Base-by-base conservation (phyloP, 1,139 yeast genomes). In the Meyerozyma guilliermondii region DNA sequence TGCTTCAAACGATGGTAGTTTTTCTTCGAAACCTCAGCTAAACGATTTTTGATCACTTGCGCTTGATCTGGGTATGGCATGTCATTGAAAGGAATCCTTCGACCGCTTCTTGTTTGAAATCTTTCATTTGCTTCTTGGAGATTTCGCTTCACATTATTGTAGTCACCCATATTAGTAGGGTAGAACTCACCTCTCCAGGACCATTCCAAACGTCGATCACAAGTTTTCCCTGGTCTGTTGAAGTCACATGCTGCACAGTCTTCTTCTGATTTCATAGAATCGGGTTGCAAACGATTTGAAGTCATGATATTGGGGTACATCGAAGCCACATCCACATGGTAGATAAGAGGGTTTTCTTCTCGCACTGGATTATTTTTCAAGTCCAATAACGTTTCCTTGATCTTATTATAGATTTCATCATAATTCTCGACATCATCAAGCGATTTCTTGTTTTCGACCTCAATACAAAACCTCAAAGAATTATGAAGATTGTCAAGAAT, bases 301-400 rank as follows among this genome's bases (percentile, higher is more conserved):
- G 96, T 88, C 98, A 94, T 94, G 56, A 94, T 94, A 59, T 94
- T 92, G 4, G 99, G 99, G 58, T 94, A 94, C 99, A 94, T 94
- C 0, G 98, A 92, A 0, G 99, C 98, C 43, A 94, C 99, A 69
- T 94, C 99, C 35, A 94, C 96, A 60, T 94, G 99, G 56, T 94
- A 94, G 50, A 94, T 94, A 33, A 87, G 71, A 0, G 99, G 99
- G 7, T 70, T 70, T 55, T 92, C 98, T 9, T 65, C 62, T 51
- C 98, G 70, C 31, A 68, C 68, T 0, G 95, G 92, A 29, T 74
- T 73, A 3, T 71, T 62, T 47, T 80, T 81, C 43, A 94, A 63
- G 6, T 75, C 84, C 17, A 74, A 47, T 18, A 94, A 67, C 49
- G 78, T 71, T 0, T 59, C 51, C 39, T 73, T 73, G 43, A 94